Conservation (phyloP, 495 filamentous ascomycete genomes). For the Penicillium riverlandense region DNA sequence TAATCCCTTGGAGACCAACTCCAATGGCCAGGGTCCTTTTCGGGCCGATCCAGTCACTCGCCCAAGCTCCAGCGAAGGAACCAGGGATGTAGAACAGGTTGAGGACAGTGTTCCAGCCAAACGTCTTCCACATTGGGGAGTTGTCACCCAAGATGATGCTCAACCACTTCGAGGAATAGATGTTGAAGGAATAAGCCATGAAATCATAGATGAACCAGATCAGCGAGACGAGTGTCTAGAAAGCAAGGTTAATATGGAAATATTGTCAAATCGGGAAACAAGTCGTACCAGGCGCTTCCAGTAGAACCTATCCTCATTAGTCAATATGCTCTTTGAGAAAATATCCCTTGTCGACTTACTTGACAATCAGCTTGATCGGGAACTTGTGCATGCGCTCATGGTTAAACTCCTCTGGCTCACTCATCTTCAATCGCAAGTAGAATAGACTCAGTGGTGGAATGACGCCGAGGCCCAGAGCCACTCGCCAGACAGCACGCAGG, state of each 20-base stretch:
- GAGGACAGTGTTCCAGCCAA: constrained; percentile 81
- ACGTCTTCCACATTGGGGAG: constrained; percentile 61
- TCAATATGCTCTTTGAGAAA: background rate
- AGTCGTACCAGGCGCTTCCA: constrained; percentile 38
- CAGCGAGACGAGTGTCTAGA: constrained; percentile 58
- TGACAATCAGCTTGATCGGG: constrained; percentile 42
- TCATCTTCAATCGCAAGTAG: constrained; percentile 64
- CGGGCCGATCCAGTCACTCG: constrained; percentile 71
- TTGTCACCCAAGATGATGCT: constrained; percentile 50
- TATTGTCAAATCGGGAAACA: background rate
- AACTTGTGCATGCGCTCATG: constrained; percentile 48
- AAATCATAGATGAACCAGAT: constrained; percentile 97
- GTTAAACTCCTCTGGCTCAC: constrained; percentile 80
- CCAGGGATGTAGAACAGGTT: constrained; percentile 86
- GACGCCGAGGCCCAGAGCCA: constrained; percentile 69
- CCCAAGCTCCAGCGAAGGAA: constrained; percentile 63
- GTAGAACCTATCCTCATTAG: constrained; percentile 34
- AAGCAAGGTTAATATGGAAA: constrained; percentile 49
- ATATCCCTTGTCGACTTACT: constrained; percentile 21
- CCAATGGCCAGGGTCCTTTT: constrained; percentile 60
- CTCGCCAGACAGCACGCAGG: constrained; percentile 66
- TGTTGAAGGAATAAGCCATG: constrained; percentile 68
- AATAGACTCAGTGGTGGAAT: constrained; percentile 72
- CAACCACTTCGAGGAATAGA: constrained; percentile 69
- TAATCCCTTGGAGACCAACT: constrained; percentile 60